Evolutionary conservation across 306 rosid species (phyloP).

Genomic region (Gillenia trifoliata): DNA sequence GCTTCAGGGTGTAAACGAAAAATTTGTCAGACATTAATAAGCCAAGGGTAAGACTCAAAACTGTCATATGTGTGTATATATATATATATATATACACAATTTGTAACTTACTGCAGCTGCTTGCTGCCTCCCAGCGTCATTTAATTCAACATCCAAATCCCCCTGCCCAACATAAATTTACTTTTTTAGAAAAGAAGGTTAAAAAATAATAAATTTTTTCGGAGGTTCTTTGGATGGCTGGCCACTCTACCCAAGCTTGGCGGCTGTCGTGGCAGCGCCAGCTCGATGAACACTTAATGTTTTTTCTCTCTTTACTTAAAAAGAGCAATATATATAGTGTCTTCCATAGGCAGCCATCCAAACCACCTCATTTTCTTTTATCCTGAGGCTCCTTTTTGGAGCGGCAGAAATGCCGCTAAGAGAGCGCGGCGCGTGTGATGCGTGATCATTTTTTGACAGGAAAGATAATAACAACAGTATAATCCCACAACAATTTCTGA

Average conservation of each 20-base stretch:
- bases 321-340: not conserved
- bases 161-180: constrained; percentile 49
- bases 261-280: not conserved
- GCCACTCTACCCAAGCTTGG: not conserved
- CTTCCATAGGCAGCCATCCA: not conserved
- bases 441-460: not conserved
- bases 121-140: constrained; percentile 88
- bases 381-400: not conserved
- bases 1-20: constrained; percentile 42
- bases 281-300: not conserved
- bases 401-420: not conserved
- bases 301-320: not conserved
- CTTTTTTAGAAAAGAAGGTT: not conserved
- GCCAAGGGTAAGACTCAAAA: not conserved
- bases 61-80: not conserved
- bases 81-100: too few relatives aligned
- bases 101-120: constrained; percentile 69
- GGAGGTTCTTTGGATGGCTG: not conserved
- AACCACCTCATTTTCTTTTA: not conserved
- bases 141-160: constrained; percentile 76
- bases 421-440: not conserved
- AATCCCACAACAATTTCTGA: not conserved
- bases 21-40: not conserved
- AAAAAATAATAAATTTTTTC: not conserved
- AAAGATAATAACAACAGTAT: not conserved